Conservation (phyloP, 352 stramenopile genomes). For the Pythium vanterpoolii region DNA sequence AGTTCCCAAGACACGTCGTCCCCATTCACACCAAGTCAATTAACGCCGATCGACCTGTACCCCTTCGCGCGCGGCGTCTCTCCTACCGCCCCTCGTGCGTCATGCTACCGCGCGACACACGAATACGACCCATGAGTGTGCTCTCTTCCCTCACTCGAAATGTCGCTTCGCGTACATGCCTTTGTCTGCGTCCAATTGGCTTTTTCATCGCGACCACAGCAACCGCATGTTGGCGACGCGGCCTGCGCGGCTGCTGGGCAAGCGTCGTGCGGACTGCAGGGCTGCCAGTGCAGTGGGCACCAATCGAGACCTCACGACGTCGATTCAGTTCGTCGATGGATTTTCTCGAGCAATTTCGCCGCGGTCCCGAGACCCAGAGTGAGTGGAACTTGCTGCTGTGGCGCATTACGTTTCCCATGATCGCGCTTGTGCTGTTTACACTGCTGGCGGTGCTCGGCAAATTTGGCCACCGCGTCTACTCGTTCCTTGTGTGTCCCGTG, state of each 20-base stretch:
- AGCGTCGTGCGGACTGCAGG: constrained; percentile 4
- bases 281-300: constrained; percentile 11
- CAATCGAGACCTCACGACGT: constrained; percentile 12
- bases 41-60: neutral
- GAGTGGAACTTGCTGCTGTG: constrained; percentile 82
- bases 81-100: neutral
- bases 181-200: constrained; percentile 4
- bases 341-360: constrained; percentile 71
- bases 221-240: constrained; percentile 10
- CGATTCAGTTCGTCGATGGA: constrained; percentile 33
- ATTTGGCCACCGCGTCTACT: constrained; percentile 65
- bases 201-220: constrained; percentile 9
- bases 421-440: constrained; percentile 74
- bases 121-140: neutral
- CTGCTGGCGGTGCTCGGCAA: constrained; percentile 58
- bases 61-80: neutral
- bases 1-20: neutral
- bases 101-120: constrained; percentile 12
- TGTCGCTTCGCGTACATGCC: neutral
- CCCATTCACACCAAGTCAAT: neutral
- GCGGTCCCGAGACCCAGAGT: constrained; percentile 66
- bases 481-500: constrained; percentile 57
- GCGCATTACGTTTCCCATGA: constrained; percentile 77
- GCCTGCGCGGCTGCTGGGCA: constrained; percentile 16
- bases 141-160: neutral